Base-by-base conservation (phyloP, 257 asterid species). In the Knoxia roxburghii region DNA sequence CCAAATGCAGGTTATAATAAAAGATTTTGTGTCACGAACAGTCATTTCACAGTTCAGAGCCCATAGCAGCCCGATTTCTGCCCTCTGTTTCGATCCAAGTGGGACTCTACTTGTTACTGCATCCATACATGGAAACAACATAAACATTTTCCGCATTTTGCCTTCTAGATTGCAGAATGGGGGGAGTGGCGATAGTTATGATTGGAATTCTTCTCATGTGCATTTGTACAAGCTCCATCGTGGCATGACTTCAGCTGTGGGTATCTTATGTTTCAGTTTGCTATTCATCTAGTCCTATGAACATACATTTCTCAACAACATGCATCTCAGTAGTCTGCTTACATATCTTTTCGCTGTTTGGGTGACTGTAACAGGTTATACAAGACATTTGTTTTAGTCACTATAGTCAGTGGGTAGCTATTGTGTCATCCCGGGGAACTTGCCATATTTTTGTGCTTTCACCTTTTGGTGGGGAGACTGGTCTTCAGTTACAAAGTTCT, bases 31-130 rank as follows among this genome's bases (percentile, higher is more conserved):
- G 23, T 78, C 81, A 65, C 68, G 78, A 69, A 67, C 69, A 45
- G 74, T 81, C 64, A 69, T 81, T 67, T 76, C 83, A 45, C 86
- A 81, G 75, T 81, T 81, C 72, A 75, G 81, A 79, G 83, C 86
- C 48, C 86, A 81, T 61, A 73, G 64, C 0, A 78, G 83, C 70
- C 83, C 86, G 40, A 59, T 81, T 49, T 81, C 83, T 64, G 83
- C 79, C 64, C 80, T 81, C 2, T 78, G 83, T 76, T 81, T 81
- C 48, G 86, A 81, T 64, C 86, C 83, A 15, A 81, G 83, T 73
- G 83, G 83, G 67, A 81, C 86, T 70, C 83, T 81, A 68, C 83
- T 81, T 40, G 86, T 81, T 29, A 78, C 86, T 63, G 86, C 83
- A 41, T 81, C 86, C 60, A 67, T 75, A 54, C 76, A 75, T 67